These are phyloP conservation scores for Epichloe uncinata DNA, from an alignment of 2,329 filamentous ascomycete genomes.

Conservation along the genomic window DNA sequence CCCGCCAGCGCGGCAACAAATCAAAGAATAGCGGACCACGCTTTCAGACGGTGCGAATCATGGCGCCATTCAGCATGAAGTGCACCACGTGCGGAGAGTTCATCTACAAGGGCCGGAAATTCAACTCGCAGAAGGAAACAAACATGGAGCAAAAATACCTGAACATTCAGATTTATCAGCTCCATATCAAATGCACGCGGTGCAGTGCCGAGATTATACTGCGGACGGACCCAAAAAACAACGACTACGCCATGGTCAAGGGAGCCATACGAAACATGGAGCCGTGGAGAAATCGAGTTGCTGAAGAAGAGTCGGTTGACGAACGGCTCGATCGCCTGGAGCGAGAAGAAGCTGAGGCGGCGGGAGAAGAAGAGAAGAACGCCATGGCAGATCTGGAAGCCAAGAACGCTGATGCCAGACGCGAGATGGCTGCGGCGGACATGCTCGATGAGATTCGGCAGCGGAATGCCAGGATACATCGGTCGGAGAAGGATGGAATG, in stretches of 20 bases:
- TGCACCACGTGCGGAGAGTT: conserved; percentile 50
- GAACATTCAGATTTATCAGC: conserved; percentile 73
- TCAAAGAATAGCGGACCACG: conserved; percentile 52
- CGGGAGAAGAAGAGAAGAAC: conserved; percentile 59
- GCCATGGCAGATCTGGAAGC: conserved; percentile 92
- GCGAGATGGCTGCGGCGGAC: conserved; percentile 94
- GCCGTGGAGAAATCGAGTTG: conserved; percentile 57
- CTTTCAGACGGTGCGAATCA: conserved; percentile 75
- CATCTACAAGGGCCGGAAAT: conserved; percentile 88
- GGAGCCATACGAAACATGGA: conserved; percentile 92
- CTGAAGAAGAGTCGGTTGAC: conserved; percentile 71
- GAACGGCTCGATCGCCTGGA: conserved; percentile 76
- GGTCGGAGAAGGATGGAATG: conserved; percentile 54
- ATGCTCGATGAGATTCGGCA: conserved; percentile 89
- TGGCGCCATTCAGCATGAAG: conserved; percentile 39
- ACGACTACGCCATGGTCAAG: conserved; percentile 70
- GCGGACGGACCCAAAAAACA: conserved; percentile 82
- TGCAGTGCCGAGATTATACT: conserved; percentile 84
- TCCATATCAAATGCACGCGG: conserved; percentile 71
- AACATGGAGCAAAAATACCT: conserved; percentile 81
- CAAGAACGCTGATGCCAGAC: conserved; percentile 83
- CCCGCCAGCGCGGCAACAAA: conserved; percentile 57
- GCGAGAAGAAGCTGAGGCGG: conserved; percentile 52
- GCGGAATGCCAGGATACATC: conserved; percentile 76
- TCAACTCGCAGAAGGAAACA: conserved; percentile 90